Base-by-base conservation (phyloP, 2,329 filamentous ascomycete species). In the Ustulina deusta region DNA sequence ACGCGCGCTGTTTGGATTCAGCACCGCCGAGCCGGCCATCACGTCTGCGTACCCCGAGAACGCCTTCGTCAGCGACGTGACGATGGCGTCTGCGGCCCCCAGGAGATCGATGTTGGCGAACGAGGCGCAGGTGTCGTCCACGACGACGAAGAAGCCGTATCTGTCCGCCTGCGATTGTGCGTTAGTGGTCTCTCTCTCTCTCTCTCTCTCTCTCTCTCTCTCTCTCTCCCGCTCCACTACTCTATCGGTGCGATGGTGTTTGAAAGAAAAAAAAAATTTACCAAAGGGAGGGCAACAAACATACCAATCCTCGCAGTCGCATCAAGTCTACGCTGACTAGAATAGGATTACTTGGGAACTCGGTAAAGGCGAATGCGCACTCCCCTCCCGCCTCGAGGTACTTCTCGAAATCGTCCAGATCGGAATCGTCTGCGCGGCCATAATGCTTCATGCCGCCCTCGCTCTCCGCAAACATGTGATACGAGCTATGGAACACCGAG, bases 21-120 rank as follows among this genome's bases (percentile, higher is more conserved):
- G 32, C n/a, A 65, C 70, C 11, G 73, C 42, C 7, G 70, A 74
- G 17, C 73, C 73, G 15, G 66, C 73, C 65, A 75, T 71, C 15
- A 73, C 65, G 71, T 90, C 82, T 25, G 85, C 81, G 66, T 83
- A 83, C 17, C 88, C 88, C 67, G 79, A 86, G 73, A 90, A 89
- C 1, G 82, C 81, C 75, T 89, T 89, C n/a, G 86, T 89, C 17
- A 89, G 61, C 1, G 73, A 74, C n/a, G 71, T 78, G 7, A 72
- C 70, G 34, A 89, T 68, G 0, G 87, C 74, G 69, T 89, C 86
- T 1, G 83, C 82, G 0, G 80, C 77, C 5, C 76, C 70, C 3
- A 87, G 74, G 38, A 89, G 75, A 72, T 89, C 84, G 65, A 86
- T 74, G 72, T 85, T 86, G 72, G 76, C 81, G 62, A 84, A 83